Percentiles rank a stretch among this genome's conserved stretches.
phyloP scores from a whole-genome alignment of 169 alveolate genomes.

The Babesia bigemina region DNA sequence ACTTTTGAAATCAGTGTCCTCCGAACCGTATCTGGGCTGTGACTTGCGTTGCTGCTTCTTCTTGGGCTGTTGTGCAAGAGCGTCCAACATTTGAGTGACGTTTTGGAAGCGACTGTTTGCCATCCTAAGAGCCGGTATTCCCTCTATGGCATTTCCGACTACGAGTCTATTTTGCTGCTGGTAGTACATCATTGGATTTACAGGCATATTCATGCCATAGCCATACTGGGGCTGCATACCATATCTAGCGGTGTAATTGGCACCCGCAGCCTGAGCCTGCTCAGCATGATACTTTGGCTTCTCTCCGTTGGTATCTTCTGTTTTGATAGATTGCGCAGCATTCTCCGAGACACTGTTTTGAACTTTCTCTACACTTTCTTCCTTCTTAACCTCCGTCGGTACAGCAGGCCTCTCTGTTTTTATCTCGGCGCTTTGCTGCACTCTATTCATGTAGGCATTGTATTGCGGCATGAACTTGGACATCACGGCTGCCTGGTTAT shows the following conservation, averaged over 20 bases:
- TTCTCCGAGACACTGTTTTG: background rate
- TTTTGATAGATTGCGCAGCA: conserved; percentile 4
- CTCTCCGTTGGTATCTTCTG: conserved; percentile 13
- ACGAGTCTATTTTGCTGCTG: conserved; percentile 51
- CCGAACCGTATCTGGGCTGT: conserved; percentile 22
- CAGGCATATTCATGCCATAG: conserved; percentile 50
- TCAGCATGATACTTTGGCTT: background rate
- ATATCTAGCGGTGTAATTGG: conserved; percentile 4
- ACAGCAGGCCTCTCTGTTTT: conserved; percentile 20
- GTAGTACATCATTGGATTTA: conserved; percentile 51
- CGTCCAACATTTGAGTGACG: conserved; percentile 68
- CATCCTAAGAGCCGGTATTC: conserved; percentile 67
- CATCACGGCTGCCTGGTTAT: conserved; percentile 47
- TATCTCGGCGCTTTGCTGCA: conserved; percentile 36
- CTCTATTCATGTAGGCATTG: conserved; percentile 63
- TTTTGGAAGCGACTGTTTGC: conserved; percentile 67
- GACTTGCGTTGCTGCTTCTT: conserved; percentile 36
- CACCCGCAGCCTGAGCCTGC: conserved; percentile 23
- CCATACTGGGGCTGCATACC: conserved; percentile 46
- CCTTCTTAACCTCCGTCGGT: conserved; percentile 30
- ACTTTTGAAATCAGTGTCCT: conserved; percentile 63
- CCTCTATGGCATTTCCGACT: conserved; percentile 67
- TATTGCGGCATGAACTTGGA: conserved; percentile 69
- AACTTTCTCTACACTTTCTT: conserved; percentile 6
- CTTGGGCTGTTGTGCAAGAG: conserved; percentile 66